Percentiles rank a stretch among this genome's conserved stretches.
Evolutionary conservation across 2,329 filamentous ascomycete genomes (phyloP).

Genomic region (Rugonectria rugulosa): DNA sequence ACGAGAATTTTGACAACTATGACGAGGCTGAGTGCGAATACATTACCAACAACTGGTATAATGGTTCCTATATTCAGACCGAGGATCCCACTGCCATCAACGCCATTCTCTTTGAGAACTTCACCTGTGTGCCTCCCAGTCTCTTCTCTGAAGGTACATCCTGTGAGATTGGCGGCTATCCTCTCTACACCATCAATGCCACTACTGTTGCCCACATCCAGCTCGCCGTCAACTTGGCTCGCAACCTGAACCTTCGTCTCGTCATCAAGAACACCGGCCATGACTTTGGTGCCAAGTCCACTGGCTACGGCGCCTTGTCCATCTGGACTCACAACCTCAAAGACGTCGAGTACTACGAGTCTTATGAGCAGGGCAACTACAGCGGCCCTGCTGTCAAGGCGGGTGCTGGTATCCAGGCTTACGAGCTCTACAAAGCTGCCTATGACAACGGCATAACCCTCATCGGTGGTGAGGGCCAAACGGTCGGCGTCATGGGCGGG

Average conservation of each 20-base stretch:
- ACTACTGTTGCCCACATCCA: constrained; percentile 53
- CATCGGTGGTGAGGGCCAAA: constrained; percentile 61
- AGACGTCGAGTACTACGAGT: constrained; percentile 49
- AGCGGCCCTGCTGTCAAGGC: constrained; percentile 59
- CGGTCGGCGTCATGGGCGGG: constrained; percentile 67
- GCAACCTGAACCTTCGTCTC: constrained; percentile 54
- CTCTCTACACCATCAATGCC: constrained; percentile 51
- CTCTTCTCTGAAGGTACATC: constrained; percentile 34
- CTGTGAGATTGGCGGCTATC: constrained; percentile 52
- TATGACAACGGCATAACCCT: constrained; percentile 54
- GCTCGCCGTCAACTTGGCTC: constrained; percentile 55
- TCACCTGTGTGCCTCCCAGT: constrained; percentile 44
- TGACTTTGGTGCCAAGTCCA: constrained; percentile 63
- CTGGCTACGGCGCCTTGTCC: constrained; percentile 54
- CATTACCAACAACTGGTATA: constrained; percentile 28
- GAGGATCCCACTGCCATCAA: constrained; percentile 50
- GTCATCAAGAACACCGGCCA: constrained; percentile 60
- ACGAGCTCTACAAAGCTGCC: constrained; percentile 55
- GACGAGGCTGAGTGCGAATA: constrained; percentile 19
- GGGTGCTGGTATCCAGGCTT: constrained; percentile 60
- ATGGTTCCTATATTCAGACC: constrained; percentile 29
- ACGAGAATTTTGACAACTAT: constrained; percentile 29
- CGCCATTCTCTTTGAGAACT: constrained; percentile 49
- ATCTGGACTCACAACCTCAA: constrained; percentile 52
- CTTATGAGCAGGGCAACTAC: constrained; percentile 53